phyloP scores from a whole-genome alignment of 306 rosid species.

The Pterocarpus macrocarpus region DNA sequence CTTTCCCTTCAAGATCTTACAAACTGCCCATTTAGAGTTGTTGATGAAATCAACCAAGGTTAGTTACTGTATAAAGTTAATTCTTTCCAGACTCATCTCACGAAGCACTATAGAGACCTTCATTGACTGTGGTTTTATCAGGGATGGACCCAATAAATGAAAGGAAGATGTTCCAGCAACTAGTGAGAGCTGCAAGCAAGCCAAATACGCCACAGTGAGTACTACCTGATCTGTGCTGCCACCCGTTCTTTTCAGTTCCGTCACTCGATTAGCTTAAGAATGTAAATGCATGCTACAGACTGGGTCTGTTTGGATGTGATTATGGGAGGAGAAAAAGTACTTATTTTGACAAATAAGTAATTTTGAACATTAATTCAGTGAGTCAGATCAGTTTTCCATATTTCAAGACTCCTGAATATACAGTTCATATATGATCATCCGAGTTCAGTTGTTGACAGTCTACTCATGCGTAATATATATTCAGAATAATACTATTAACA shows the following conservation, averaged over 20 bases:
- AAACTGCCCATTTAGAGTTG: slow-evolving; percentile 96
- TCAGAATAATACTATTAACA: too few relatives aligned
- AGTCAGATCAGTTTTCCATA: not conserved
- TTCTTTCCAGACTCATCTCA: slow-evolving; percentile 38
- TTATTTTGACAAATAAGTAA: too few relatives aligned
- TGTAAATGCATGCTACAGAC: not conserved
- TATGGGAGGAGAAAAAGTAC: too few relatives aligned
- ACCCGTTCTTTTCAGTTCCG: slow-evolving; percentile 26
- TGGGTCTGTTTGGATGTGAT: too few relatives aligned
- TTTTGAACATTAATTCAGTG: not conserved
- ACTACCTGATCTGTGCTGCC: slow-evolving; percentile 41
- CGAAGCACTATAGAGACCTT: slow-evolving; percentile 19
- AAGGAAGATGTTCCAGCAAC: slow-evolving; percentile 98
- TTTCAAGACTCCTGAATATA: slow-evolving; percentile 17
- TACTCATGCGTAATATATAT: too few relatives aligned
- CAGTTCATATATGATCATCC: not conserved
- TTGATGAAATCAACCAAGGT: slow-evolving; percentile 99
- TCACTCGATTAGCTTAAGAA: not conserved
- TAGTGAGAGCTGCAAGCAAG: slow-evolving; percentile 97
- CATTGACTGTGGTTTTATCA: slow-evolving; percentile 44
- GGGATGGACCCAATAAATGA: slow-evolving; percentile 99
- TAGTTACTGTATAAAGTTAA: slow-evolving; percentile 43
- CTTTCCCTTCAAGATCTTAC: slow-evolving; percentile 98
- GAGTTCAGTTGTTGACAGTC: too few relatives aligned
- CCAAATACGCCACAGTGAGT: slow-evolving; percentile 96